phyloP scores from a whole-genome alignment of 495 filamentous ascomycete species.

The Penicillium ucsense region DNA sequence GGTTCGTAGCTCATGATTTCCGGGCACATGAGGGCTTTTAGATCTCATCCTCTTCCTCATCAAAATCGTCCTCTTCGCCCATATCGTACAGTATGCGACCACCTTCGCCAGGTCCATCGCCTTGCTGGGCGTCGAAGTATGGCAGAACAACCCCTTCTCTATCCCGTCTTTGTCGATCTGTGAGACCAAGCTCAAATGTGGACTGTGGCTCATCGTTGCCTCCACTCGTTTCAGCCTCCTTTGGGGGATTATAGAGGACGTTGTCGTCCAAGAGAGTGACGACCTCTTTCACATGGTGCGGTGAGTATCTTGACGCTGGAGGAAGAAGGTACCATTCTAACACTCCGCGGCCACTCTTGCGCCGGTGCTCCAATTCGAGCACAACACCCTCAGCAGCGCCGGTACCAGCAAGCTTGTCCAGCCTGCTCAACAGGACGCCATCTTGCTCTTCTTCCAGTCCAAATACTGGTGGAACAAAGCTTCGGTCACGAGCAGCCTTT shows the following conservation, averaged over 20 bases:
- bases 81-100: constrained; percentile 94
- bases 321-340: constrained; percentile 68
- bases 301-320: constrained; percentile 26
- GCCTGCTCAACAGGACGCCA: constrained; percentile 56
- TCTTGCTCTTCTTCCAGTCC: constrained; percentile 67
- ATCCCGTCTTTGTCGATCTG: constrained; percentile 78
- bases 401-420: constrained; percentile 33
- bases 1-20: neutral
- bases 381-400: constrained; percentile 52
- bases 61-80: constrained; percentile 94
- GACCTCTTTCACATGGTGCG: constrained; percentile 30
- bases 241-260: constrained; percentile 49
- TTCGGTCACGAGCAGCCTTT: constrained; percentile 60
- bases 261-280: constrained; percentile 74
- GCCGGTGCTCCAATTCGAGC: constrained; percentile 74
- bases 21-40: constrained; percentile 23
- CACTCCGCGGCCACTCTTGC: constrained; percentile 69
- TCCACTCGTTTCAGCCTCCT: constrained; percentile 20
- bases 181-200: constrained; percentile 80
- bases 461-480: constrained; percentile 59
- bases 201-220: constrained; percentile 46
- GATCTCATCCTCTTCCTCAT: constrained; percentile 98
- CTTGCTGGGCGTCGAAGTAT: constrained; percentile 89
- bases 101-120: constrained; percentile 65
- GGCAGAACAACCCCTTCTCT: constrained; percentile 84